Evolutionary conservation across 495 filamentous ascomycete species (phyloP).

Genomic region (Stereocaulon alpinum): DNA sequence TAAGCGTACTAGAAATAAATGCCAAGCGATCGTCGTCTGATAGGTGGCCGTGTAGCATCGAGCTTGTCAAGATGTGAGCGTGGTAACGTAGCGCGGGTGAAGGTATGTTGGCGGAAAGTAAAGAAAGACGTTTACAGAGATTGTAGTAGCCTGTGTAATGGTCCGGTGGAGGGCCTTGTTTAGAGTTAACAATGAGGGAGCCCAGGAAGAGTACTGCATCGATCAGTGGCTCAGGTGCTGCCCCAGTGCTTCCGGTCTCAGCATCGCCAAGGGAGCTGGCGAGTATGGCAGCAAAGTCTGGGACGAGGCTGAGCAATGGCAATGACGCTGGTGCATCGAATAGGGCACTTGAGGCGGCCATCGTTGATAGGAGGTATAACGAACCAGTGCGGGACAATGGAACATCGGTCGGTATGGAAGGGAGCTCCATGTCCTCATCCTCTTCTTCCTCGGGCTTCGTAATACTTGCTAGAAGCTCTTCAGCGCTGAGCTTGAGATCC

Average conservation of each 20-base stretch:
- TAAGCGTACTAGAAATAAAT: constrained; percentile 70
- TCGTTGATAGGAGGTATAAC: constrained; percentile 31
- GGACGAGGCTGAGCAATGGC: constrained; percentile 25
- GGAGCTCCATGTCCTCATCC: constrained; percentile 16
- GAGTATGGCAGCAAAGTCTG: constrained; percentile 31
- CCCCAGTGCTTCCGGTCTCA: constrained; percentile 19
- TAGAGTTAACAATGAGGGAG: constrained; percentile 22
- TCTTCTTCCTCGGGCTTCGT: constrained; percentile 22
- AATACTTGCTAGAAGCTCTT: constrained; percentile 41
- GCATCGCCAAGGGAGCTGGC: constrained; percentile 25
- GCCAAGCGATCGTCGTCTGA: constrained; percentile 56
- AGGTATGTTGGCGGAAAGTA: constrained; percentile 59
- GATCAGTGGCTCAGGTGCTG: constrained; percentile 32
- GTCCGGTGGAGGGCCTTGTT: background rate
- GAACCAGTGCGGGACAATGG: constrained; percentile 26
- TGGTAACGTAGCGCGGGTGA: constrained; percentile 57
- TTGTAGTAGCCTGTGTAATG: constrained; percentile 34
- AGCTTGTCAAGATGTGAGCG: constrained; percentile 62
- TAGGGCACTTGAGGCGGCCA: constrained; percentile 25
- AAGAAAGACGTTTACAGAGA: constrained; percentile 51
- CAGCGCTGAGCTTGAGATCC: constrained; percentile 51
- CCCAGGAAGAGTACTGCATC: constrained; percentile 39
- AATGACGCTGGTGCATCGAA: constrained; percentile 18
- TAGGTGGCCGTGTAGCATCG: constrained; percentile 67
- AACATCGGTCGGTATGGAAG: constrained; percentile 20